Base-by-base conservation (phyloP, 2,329 filamentous ascomycete genomes). In the Colletotrichum godetiae region DNA sequence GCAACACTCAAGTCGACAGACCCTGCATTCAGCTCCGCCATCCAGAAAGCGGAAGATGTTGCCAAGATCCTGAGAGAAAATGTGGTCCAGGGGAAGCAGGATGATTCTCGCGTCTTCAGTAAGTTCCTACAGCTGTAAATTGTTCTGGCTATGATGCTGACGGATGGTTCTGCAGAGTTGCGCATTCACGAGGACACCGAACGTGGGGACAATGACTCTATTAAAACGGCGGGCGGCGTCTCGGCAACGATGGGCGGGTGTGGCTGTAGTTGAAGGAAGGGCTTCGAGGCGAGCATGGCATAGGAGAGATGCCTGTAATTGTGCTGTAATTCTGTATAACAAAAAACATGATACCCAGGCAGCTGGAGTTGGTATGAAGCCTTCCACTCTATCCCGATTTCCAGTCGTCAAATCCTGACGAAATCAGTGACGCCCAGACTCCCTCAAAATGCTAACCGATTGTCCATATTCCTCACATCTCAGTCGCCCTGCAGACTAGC, bases 141-240 rank as follows among this genome's bases (percentile, higher is more conserved):
- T 15, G 12, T 42, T n/a, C 37, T 29, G 19, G 5, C 10, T 46
- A 35, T 4, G 12, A 11, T 67, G 31, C 56, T 74, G 33, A 74
- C 27, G 13, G 27, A 31, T 19, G 12, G 19, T 12, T 3, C 27
- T 52, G 42, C 77, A 98, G 95, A 93, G 80, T 85, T 98, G 70
- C 89, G 92, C 64, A 98, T 99, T 83, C 97, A 98, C 82, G 90
- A 97, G 74, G 86, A 97, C 76, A 99, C 93, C 35, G 96, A 99
- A 83, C 89, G 94, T 76, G 95, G 97, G 67, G 94, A 98, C 84
- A 99, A 99, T 80, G 95, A 98, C 78, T 94, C 92, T 42, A 91
- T 98, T 78, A 97, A 95, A 83, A 86, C 91, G 64, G 88, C 88
- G 2, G 86, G 84, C 37, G 58, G 68, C 13, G 46, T 37, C 73